Evolutionary conservation across 768 basidiomycete genomes (phyloP).

Genomic region (Tremella mesenterica): DNA sequence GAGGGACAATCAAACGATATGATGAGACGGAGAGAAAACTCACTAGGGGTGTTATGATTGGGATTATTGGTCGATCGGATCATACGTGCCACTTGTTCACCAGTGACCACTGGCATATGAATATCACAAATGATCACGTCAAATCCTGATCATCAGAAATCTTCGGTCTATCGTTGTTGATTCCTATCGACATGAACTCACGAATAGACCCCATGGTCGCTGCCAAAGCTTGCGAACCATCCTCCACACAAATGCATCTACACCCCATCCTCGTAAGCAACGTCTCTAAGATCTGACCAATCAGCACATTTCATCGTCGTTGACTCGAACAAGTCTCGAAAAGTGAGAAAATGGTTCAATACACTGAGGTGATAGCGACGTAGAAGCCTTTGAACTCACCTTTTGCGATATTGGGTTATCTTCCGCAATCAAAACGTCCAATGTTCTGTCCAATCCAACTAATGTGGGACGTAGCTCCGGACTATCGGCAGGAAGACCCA

Average conservation of each 20-base stretch:
- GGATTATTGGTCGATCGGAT: constrained; percentile 95
- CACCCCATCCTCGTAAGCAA: constrained; percentile 87
- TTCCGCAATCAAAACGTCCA: constrained; percentile 89
- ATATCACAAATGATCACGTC: constrained; percentile 93
- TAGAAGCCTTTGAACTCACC: constrained; percentile 24
- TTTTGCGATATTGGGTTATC: constrained; percentile 98
- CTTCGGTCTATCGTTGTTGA: background rate
- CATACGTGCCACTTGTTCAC: constrained; percentile 91
- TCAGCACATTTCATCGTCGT: too few relatives aligned
- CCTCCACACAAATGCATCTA: constrained; percentile 86
- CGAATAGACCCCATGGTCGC: constrained; percentile 97
- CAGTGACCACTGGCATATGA: constrained; percentile 92
- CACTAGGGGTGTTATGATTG: constrained; percentile 78
- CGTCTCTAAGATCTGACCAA: constrained; percentile 85
- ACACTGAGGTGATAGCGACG: background rate
- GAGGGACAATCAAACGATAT: too few relatives aligned
- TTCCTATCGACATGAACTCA: constrained; percentile 48
- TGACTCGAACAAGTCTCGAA: too few relatives aligned
- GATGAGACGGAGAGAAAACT: constrained; percentile 9
- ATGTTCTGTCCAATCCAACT: constrained; percentile 59
- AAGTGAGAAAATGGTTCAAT: constrained; percentile 2
- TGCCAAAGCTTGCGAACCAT: constrained; percentile 93
- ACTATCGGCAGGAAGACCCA: constrained; percentile 16
- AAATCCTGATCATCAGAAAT: constrained; percentile 56
- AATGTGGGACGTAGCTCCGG: constrained; percentile 9